Evolutionary conservation across 164 flowering plant genomes (phyloP).

Genomic region (Stephania japonica): DNA sequence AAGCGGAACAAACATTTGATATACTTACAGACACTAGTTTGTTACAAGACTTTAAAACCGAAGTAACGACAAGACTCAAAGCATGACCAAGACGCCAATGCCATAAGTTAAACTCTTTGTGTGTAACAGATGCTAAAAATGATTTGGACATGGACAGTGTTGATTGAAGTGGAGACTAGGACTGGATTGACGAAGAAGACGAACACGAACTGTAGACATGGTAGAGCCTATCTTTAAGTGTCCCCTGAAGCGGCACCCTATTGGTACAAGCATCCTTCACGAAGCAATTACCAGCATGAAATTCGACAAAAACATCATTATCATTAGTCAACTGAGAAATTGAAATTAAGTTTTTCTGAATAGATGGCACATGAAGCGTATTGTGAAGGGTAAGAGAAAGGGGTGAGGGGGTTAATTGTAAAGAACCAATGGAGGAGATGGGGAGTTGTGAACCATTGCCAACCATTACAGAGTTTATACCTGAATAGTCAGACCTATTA

Average conservation of each 20-base stretch:
- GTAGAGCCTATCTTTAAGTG: not conserved
- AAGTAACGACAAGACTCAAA: too few species aligned
- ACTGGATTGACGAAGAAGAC: too few species aligned
- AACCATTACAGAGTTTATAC: not conserved
- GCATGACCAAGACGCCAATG: too few species aligned
- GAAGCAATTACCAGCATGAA: not conserved
- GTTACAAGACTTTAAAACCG: too few species aligned
- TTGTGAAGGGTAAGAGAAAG: not conserved
- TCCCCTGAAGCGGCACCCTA: not conserved
- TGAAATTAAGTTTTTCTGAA: too few species aligned
- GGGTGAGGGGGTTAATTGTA: not conserved
- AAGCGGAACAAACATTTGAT: too few species aligned
- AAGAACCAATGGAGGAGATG: not conserved
- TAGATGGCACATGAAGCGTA: not conserved
- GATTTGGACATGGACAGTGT: too few species aligned
- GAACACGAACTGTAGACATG: too few species aligned
- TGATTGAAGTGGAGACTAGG: too few species aligned
- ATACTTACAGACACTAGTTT: too few species aligned
- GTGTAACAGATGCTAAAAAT: too few species aligned
- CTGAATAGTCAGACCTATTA: not conserved
- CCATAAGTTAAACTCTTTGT: too few species aligned
- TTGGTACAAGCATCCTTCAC: not conserved
- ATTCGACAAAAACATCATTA: not conserved
- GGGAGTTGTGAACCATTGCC: not conserved
- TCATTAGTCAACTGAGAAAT: not conserved